Percentiles rank a stretch among this genome's conserved stretches.
Conservation (phyloP, 2,329 filamentous ascomycete genomes). For the Diaporthe sp. region DNA sequence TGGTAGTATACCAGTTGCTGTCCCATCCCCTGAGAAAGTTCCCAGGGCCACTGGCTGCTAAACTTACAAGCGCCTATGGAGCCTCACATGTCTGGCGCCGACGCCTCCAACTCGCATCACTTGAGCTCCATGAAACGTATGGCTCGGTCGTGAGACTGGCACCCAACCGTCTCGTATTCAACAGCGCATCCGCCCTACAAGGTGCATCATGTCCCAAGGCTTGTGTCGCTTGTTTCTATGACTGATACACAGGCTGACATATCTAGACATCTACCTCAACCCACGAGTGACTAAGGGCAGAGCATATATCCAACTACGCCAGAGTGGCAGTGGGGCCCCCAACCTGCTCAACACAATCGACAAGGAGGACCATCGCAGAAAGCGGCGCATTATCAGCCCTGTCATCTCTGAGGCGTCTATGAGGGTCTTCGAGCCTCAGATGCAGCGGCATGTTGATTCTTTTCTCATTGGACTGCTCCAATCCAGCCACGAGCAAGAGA, state of each 20-base stretch:
- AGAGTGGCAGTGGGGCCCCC: neutral
- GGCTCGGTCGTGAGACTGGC: neutral
- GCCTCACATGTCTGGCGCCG: too few species aligned
- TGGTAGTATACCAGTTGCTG: too few species aligned
- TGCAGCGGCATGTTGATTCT: slow-evolving; percentile 40
- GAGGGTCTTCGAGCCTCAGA: slow-evolving; percentile 42
- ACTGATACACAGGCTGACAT: too few species aligned
- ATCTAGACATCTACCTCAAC: neutral
- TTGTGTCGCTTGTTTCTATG: neutral
- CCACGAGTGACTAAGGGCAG: neutral
- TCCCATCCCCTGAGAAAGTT: too few species aligned
- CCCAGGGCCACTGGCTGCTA: too few species aligned
- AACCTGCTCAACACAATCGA: neutral
- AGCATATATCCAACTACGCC: neutral
- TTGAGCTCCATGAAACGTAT: too few species aligned
- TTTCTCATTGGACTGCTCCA: slow-evolving; percentile 22
- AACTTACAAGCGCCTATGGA: too few species aligned
- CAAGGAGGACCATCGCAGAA: neutral
- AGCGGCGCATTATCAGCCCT: slow-evolving; percentile 9
- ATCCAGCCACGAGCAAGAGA: neutral
- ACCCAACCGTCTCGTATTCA: slow-evolving; percentile 8
- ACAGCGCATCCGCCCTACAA: neutral
- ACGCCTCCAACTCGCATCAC: too few species aligned
- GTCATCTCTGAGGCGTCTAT: slow-evolving; percentile 39
- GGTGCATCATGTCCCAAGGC: neutral